Evolutionary conservation across 2,329 filamentous ascomycete species (phyloP), one percentile per base, ranked within the genome.

Genomic region (Teratosphaeria gauchensis): DNA sequence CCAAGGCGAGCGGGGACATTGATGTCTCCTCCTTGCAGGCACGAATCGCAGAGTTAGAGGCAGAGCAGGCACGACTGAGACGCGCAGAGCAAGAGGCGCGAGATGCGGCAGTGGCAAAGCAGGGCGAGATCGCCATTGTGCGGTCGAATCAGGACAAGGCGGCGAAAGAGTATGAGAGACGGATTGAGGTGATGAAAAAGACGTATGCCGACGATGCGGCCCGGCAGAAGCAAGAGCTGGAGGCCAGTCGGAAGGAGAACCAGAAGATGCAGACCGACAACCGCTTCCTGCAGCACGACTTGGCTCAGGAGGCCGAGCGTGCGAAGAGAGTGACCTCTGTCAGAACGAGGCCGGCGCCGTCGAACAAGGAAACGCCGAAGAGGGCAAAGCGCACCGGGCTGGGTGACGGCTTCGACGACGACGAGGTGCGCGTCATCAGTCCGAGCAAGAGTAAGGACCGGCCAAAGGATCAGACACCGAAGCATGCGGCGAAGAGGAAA

Each of bases 401-500:
- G 9, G 81, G 87, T 1, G 89, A 94, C 72, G 89, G 89, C 0
- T 94, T 94, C 66, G 88, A 92, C 60, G 84, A 89, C 60, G 78
- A 81, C 58, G 82, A 86, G 66, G 77, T 86, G 11, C 63, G 60
- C 9, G 53, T 65, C 55, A 57, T 65, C 38, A 71, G 68, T 57
- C 69, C 68, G 14, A 71, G 66, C 61, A 64, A 61, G 54, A 82
- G 77, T 56, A 84, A 79, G 63, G 63, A 69, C 4, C 73, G 71
- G 54, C 72, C 74, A 8, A 77, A 74, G 62, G 74, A 78, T 51
- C 71, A 72, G 11, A 85, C 83, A 1, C 89, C 89, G 0, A 87
- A 85, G 54, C 77, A 77, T 60, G 76, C 77, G 58, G 79, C 78
- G 6, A 92, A 92, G 74, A 77, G 89, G 63, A 92, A 91, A 69